Conservation (phyloP, 495 filamentous ascomycete species). For the Podospora appendiculata region DNA sequence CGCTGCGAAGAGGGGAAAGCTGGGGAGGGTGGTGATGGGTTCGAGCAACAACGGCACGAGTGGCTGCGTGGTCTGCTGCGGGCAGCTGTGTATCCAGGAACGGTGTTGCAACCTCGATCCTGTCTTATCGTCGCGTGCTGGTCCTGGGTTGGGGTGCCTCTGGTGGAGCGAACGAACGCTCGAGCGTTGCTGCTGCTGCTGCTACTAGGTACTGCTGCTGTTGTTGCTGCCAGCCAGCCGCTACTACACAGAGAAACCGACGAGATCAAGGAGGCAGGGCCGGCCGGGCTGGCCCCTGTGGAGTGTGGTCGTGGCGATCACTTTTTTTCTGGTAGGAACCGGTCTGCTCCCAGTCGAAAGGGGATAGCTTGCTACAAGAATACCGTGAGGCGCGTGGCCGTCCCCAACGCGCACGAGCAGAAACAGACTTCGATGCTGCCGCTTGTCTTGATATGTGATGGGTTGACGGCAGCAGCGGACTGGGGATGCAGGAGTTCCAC, state of each 20-base stretch:
- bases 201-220: no score
- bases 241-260: slow-evolving; percentile 8
- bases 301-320: slow-evolving; percentile 3
- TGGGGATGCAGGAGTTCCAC: slow-evolving; percentile 1
- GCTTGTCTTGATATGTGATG: slow-evolving; percentile 2
- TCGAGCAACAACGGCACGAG: slow-evolving; percentile 2
- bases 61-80: slow-evolving; percentile 3
- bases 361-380: slow-evolving; percentile 8
- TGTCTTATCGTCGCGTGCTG: slow-evolving; percentile 1
- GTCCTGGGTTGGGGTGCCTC: slow-evolving; percentile 1
- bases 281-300: background rate
- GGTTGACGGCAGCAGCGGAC: background rate
- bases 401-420: background rate
- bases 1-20: slow-evolving; percentile 4
- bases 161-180: slow-evolving; percentile 12
- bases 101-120: slow-evolving; percentile 11
- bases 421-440: slow-evolving; percentile 1
- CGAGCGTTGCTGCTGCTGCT: slow-evolving; percentile 8
- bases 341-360: background rate
- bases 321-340: slow-evolving; percentile 1
- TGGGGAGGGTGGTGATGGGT: background rate
- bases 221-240: background rate
- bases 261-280: slow-evolving; percentile 7
- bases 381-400: slow-evolving; percentile 4
- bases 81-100: slow-evolving; percentile 3